Evolutionary conservation across 345 rosid genomes (phyloP).

Genomic region (Eucalyptus curtisii): DNA sequence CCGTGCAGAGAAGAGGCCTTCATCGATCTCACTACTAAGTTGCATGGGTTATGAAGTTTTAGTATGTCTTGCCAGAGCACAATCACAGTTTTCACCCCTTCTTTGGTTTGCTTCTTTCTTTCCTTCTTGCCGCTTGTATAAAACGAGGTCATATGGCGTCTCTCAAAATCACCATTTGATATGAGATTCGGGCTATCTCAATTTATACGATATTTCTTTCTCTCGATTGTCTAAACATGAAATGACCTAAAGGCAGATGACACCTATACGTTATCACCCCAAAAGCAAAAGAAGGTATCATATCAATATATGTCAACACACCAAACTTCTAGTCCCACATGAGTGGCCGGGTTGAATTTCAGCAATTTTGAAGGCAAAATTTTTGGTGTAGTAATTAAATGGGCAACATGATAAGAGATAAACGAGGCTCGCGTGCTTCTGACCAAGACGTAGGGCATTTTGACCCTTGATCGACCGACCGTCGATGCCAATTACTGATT

Average conservation of each 20-base stretch:
- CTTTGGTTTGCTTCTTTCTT: neutral
- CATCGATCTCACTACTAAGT: conserved; percentile 9
- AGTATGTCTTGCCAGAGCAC: neutral
- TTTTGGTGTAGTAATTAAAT: neutral
- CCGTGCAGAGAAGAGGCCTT: conserved; percentile 26
- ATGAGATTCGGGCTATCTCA: neutral
- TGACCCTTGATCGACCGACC: neutral
- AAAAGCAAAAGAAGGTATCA: neutral
- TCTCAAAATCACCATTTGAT: neutral
- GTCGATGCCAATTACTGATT: neutral
- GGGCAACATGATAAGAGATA: neutral
- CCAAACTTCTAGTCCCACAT: neutral
- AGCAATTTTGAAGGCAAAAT: neutral
- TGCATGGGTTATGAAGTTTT: neutral
- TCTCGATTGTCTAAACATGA: neutral
- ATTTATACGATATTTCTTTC: neutral
- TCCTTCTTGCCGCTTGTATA: neutral
- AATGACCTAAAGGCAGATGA: neutral
- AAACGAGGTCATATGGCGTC: neutral
- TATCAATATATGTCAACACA: neutral
- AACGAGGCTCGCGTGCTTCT: neutral
- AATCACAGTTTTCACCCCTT: neutral
- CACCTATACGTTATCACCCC: neutral
- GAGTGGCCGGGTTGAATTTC: neutral
- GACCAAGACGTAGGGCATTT: neutral